A percentile compares a stretch with the other conserved stretches of the same genome.
These are phyloP conservation scores for Paraphoma sp. DNA, from an alignment of 2,329 filamentous ascomycete species.

Conservation along the genomic window DNA sequence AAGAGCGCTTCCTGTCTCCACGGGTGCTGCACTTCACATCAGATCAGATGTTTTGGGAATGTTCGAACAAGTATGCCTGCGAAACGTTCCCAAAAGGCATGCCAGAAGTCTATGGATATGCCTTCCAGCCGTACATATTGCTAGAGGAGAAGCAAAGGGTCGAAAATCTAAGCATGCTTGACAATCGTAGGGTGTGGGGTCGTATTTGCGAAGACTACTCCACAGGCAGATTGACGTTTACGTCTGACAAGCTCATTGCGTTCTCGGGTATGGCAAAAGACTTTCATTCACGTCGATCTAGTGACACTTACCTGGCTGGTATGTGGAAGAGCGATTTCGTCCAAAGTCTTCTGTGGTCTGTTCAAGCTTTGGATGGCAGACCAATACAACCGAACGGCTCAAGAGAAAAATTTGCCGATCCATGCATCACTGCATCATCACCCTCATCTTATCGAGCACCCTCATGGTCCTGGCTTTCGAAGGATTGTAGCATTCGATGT, in stretches of 20 bases:
- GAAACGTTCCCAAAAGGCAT: conserved; percentile 3
- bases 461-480: conserved; percentile 5
- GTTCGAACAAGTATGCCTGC: conserved; percentile 1
- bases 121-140: neutral
- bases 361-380: neutral
- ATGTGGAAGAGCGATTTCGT: conserved; percentile 1
- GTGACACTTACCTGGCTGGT: conserved; percentile 2
- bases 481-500: conserved; percentile 2
- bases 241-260: conserved; percentile 8
- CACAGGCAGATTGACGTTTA: neutral
- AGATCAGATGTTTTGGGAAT: conserved; percentile 6
- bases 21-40: conserved; percentile 2
- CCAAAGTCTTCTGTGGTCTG: conserved; percentile 1
- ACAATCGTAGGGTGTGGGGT: neutral
- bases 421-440: conserved; percentile 4
- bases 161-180: neutral
- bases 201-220: conserved; percentile 6
- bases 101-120: conserved; percentile 1
- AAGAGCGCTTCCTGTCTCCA: conserved; percentile 3
- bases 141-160: no score
- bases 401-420: neutral
- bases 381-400: conserved; percentile 5
- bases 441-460: conserved; percentile 2
- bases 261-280: conserved; percentile 4
- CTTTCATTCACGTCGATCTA: neutral